These are phyloP conservation scores for Globisporangium mamillatum DNA, from an alignment of 352 stramenopile genomes.

Conservation along the genomic window DNA sequence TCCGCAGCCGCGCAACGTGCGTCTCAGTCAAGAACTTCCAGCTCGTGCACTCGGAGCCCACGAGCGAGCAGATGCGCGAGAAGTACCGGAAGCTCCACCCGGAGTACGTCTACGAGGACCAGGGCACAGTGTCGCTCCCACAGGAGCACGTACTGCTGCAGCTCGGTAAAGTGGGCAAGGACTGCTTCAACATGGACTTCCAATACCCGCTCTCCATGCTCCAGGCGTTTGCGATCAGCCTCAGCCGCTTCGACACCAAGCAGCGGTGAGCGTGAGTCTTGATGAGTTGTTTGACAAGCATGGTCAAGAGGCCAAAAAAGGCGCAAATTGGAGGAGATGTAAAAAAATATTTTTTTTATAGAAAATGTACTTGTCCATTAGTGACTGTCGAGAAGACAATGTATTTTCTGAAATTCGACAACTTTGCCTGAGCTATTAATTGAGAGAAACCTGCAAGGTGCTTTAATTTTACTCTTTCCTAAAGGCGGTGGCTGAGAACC, in stretches of 20 bases:
- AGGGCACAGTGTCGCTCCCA: conserved; percentile 79
- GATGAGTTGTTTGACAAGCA: neutral
- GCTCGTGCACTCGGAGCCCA: conserved; percentile 81
- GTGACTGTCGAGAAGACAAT: no score
- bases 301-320: no score
- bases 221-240: conserved; percentile 90
- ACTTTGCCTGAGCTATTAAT: no score
- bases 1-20: conserved; percentile 87
- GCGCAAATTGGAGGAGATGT: neutral
- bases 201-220: conserved; percentile 91
- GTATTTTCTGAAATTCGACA: no score
- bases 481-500: no score
- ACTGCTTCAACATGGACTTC: conserved; percentile 96
- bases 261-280: conserved; percentile 40
- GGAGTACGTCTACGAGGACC: conserved; percentile 78
- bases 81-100: conserved; percentile 69
- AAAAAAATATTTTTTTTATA: neutral
- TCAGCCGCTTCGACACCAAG: conserved; percentile 91
- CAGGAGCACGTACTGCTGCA: conserved; percentile 84
- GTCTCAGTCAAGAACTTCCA: conserved; percentile 93
- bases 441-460: no score
- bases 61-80: conserved; percentile 64
- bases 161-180: conserved; percentile 85
- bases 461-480: no score
- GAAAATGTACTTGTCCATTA: neutral